These are phyloP conservation scores for Musa itinerans DNA, from an alignment of 176 grass and related monocot species.

Conservation along the genomic window DNA sequence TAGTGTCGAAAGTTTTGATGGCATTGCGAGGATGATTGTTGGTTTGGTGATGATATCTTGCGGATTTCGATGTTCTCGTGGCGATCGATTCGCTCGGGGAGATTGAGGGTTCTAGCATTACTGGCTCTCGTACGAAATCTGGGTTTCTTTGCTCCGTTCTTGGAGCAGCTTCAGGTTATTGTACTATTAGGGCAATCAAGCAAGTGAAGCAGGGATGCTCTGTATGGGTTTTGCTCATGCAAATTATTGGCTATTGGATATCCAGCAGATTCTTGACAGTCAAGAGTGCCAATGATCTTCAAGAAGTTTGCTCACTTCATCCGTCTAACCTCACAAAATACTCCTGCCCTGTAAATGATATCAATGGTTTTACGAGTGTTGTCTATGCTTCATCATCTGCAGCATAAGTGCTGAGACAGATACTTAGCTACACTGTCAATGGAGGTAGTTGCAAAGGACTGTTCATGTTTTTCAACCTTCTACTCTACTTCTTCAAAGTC, in stretches of 20 bases:
- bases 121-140: too few species aligned
- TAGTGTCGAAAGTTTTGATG: too few species aligned
- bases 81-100: too few species aligned
- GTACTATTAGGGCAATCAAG: constrained; percentile 68
- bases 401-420: too few species aligned
- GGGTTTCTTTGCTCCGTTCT: constrained; percentile 47
- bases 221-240: constrained; percentile 51
- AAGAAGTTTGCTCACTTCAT: constrained; percentile 56
- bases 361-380: constrained; percentile 38
- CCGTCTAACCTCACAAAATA: constrained; percentile 55
- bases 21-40: too few species aligned
- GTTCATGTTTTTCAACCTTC: too few species aligned
- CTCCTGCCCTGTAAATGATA: constrained; percentile 48
- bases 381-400: constrained; percentile 13
- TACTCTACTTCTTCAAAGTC: too few species aligned
- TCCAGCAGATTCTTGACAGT: constrained; percentile 65
- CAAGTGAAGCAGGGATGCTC: constrained; percentile 50
- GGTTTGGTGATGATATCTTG: too few species aligned
- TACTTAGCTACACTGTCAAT: too few species aligned
- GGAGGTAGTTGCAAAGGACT: too few species aligned
- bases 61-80: too few species aligned
- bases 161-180: constrained; percentile 53
- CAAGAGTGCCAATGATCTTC: constrained; percentile 51
- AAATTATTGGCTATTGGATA: constrained; percentile 67
- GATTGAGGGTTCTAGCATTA: too few species aligned